Evolutionary conservation across 1,139 yeast species (phyloP).

Genomic region (Candida sp.): DNA sequence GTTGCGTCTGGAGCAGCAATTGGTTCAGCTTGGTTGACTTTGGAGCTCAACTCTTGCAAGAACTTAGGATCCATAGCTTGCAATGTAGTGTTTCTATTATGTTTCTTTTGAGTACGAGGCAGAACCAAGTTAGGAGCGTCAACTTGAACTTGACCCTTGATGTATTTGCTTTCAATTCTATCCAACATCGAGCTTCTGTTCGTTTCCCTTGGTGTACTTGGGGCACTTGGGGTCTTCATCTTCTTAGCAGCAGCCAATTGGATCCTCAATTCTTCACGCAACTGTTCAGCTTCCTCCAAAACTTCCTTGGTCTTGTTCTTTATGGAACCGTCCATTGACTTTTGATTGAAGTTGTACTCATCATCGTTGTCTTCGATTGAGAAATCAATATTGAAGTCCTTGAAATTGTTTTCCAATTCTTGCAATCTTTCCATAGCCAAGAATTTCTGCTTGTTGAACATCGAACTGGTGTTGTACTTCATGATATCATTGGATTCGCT

Average conservation of each 20-base stretch:
- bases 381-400: slow-evolving; percentile 64
- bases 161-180: slow-evolving; percentile 52
- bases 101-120: slow-evolving; percentile 24
- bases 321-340: slow-evolving; percentile 39
- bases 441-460: slow-evolving; percentile 59
- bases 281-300: slow-evolving; percentile 48
- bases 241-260: slow-evolving; percentile 31
- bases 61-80: slow-evolving; percentile 56
- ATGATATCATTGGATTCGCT: slow-evolving; percentile 76
- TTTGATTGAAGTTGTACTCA: slow-evolving; percentile 11
- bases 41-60: slow-evolving; percentile 59
- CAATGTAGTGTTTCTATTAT: slow-evolving; percentile 36
- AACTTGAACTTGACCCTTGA: slow-evolving; percentile 44
- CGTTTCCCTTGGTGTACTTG: slow-evolving; percentile 3
- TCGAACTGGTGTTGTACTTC: slow-evolving; percentile 66
- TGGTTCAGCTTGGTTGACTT: slow-evolving; percentile 46
- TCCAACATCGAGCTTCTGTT: slow-evolving; percentile 22
- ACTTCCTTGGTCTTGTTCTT: slow-evolving; percentile 44
- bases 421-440: slow-evolving; percentile 71
- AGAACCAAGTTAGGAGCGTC: slow-evolving; percentile 14
- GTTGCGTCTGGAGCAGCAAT: slow-evolving; percentile 19
- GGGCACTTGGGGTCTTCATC: slow-evolving; percentile 12
- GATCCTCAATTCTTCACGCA: slow-evolving; percentile 45
- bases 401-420: slow-evolving; percentile 63
- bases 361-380: slow-evolving; percentile 20